Evolutionary conservation across 805 yeast genomes (phyloP).

Genomic region (Ogataea pini): DNA sequence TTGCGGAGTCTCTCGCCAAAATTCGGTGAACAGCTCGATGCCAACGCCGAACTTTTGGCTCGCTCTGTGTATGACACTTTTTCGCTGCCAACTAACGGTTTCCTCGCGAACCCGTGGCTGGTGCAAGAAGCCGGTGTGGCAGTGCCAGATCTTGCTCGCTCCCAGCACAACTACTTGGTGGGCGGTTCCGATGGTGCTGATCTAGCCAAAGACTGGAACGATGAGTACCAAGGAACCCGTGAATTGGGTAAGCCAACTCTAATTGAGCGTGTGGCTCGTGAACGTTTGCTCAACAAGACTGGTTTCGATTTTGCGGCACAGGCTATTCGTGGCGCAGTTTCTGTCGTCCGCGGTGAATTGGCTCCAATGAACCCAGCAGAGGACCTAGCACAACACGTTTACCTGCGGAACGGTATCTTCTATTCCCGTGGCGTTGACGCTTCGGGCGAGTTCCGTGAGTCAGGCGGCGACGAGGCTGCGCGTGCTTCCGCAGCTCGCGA

Average conservation of each 20-base stretch:
- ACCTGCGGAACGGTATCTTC: constrained; percentile 78
- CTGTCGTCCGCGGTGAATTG: constrained; percentile 71
- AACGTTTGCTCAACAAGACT: constrained; percentile 68
- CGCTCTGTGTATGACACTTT: constrained; percentile 53
- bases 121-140: constrained; percentile 34
- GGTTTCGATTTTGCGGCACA: constrained; percentile 73
- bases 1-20: constrained; percentile 65
- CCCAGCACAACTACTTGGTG: constrained; percentile 54
- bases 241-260: constrained; percentile 64
- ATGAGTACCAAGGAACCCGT: constrained; percentile 79
- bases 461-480: constrained; percentile 87
- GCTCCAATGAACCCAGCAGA: constrained; percentile 82
- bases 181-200: constrained; percentile 65
- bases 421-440: constrained; percentile 78
- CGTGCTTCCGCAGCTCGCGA: constrained; percentile 80
- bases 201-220: constrained; percentile 78
- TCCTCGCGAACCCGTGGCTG: constrained; percentile 78
- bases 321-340: constrained; percentile 78
- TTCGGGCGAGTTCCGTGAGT: constrained; percentile 58
- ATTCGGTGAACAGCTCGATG: constrained; percentile 52
- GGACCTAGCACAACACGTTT: constrained; percentile 60
- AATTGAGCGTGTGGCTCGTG: constrained; percentile 68
- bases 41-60: constrained; percentile 49
- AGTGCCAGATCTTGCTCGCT: constrained; percentile 57
- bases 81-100: constrained; percentile 59